phyloP scores from a whole-genome alignment of 768 basidiomycete species.

The Leccinum longicurvipes region DNA sequence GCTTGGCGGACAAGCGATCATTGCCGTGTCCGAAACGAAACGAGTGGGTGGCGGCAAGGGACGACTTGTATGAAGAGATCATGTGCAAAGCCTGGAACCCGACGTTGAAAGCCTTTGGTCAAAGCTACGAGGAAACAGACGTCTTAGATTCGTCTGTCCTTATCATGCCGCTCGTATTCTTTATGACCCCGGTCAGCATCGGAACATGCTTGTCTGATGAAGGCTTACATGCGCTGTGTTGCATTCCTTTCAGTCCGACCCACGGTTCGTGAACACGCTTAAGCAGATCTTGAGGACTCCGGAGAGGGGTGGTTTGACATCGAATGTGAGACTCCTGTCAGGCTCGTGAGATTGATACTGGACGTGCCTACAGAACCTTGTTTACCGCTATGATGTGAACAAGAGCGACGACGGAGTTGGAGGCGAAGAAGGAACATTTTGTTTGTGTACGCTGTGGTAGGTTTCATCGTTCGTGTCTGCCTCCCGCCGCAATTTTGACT shows the following conservation, averaged over 20 bases:
- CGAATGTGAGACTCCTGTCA: conserved; percentile 51
- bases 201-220: neutral
- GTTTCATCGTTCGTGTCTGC: conserved; percentile 6
- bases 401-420: conserved; percentile 93
- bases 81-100: conserved; percentile 86
- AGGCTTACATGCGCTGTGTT: neutral
- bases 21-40: conserved; percentile 75
- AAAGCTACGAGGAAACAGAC: conserved; percentile 85
- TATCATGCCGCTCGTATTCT: conserved; percentile 93
- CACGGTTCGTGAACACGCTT: conserved; percentile 83
- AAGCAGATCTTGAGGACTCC: conserved; percentile 81
- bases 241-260: conserved; percentile 58
- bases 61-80: conserved; percentile 88
- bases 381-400: conserved; percentile 84
- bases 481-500: neutral
- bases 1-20: conserved; percentile 92
- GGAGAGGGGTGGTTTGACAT: conserved; percentile 87
- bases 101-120: conserved; percentile 66
- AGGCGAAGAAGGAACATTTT: conserved; percentile 94
- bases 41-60: conserved; percentile 74
- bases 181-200: conserved; percentile 68
- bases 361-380: conserved; percentile 56
- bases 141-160: conserved; percentile 84
- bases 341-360: neutral
- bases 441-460: conserved; percentile 80